Evolutionary conservation across 1,139 yeast species (phyloP), one percentile per base, ranked within the genome.

Genomic region (Blastobotrys raffinosifermentans): DNA sequence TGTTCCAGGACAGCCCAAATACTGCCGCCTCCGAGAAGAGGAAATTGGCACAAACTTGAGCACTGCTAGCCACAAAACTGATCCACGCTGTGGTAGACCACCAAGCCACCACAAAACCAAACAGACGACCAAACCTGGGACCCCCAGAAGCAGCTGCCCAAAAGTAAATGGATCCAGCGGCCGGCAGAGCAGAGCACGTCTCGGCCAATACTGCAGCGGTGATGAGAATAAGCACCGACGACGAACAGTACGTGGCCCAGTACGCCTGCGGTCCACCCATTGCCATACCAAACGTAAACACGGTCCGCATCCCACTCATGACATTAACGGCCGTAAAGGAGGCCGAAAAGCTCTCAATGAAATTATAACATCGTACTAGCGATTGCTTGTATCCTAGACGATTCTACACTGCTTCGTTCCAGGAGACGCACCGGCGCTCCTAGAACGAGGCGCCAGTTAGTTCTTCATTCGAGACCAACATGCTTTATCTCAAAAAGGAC

Each of bases 61-160:
- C 31, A 26, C 37, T 43, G 19, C 49, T 42, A 4, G 57, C 53
- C 20, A 53, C 41, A 39, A 53, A 53, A 25, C 52, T 47, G 9
- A 54, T 50, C 57, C 57, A 53, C 3, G 57, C 57, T 4, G 54
- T 49, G 2, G 50, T 42, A 3, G 57, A 47, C 57, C 57, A 53
- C 48, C 52, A 53, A 5, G 57, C 57, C 9, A 51, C 57, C 14
- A 50, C 25, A 38, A 51, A 53, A 8, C 56, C 55, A 31, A 51
- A 43, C 27, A 53, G 41, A 18, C 57, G 41, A 14, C 54, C 53
- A 35, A 41, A 51, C 20, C 40, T 35, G 6, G 44, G 50, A 2
- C 56, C 55, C 2, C 53, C 57, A 32, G 48, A 41, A 19, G 48
- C 51, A 26, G 57, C 55, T 14, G 57, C 57, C 57, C 57, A 53